phyloP scores from a whole-genome alignment of 345 rosid species.

The Lumnitzera littorea region DNA sequence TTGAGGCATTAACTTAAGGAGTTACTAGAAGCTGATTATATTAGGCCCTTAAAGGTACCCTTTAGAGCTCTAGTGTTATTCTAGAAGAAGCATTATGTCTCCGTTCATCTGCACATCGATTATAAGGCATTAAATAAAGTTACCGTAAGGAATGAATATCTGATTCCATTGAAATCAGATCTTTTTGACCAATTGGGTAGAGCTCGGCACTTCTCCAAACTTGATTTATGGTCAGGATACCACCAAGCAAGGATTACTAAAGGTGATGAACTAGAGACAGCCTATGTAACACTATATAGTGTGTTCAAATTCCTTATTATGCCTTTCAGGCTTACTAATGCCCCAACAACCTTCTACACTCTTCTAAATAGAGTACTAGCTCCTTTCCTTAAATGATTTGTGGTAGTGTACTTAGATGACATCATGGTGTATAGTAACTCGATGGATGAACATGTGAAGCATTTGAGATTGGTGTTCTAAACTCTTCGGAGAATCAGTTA shows the following conservation, averaged over 20 bases:
- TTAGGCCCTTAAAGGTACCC: not conserved
- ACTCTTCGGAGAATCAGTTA: too few relatives aligned
- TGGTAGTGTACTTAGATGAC: not conserved
- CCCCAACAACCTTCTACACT: not conserved
- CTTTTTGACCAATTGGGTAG: not conserved
- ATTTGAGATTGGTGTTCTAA: too few relatives aligned
- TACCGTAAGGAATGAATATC: not conserved
- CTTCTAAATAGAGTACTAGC: not conserved
- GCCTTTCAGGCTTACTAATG: constrained; percentile 1
- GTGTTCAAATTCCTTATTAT: not conserved
- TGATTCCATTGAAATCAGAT: not conserved
- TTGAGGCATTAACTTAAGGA: not conserved
- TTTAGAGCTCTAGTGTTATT: not conserved
- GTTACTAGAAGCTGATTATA: not conserved
- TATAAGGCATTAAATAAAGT: not conserved
- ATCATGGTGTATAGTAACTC: too few relatives aligned
- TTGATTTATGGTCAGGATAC: not conserved
- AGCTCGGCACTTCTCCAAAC: not conserved
- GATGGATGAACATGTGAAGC: too few relatives aligned
- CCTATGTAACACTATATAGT: not conserved
- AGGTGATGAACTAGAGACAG: not conserved
- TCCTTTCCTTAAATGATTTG: not conserved
- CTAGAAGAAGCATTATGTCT: not conserved
- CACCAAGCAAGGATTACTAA: too few relatives aligned
- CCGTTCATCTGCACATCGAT: not conserved